These are phyloP conservation scores for Jacaranda mimosifolia DNA, from an alignment of 257 asterid genomes.

Conservation along the genomic window DNA sequence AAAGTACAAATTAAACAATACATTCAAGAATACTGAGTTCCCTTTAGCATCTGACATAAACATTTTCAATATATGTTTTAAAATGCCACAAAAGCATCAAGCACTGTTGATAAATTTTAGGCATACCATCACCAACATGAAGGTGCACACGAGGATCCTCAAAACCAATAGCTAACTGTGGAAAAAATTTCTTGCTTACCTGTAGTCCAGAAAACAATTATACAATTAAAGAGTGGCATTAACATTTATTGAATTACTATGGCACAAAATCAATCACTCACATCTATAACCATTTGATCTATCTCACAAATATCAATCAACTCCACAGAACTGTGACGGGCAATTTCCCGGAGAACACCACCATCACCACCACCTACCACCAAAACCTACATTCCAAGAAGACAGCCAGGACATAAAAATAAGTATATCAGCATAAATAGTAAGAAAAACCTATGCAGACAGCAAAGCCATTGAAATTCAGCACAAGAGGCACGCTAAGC, in stretches of 20 bases:
- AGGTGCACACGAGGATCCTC: conserved; percentile 95
- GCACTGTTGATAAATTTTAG: background rate
- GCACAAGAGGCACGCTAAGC: conserved; percentile 3
- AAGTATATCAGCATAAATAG: conserved; percentile 6
- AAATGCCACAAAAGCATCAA: conserved; percentile 23
- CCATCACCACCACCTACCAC: conserved; percentile 99
- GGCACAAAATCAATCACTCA: conserved; percentile 48
- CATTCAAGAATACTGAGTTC: background rate
- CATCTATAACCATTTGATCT: conserved; percentile 97
- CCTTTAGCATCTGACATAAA: conserved; percentile 11
- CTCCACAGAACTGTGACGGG: conserved; percentile 93
- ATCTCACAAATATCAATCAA: conserved; percentile 94
- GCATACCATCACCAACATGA: conserved; percentile 95
- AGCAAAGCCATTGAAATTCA: conserved; percentile 14
- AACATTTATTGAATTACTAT: background rate
- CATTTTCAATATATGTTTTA: conserved; percentile 1
- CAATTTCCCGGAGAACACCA: conserved; percentile 94
- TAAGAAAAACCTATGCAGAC: conserved; percentile 4
- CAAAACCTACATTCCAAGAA: conserved; percentile 71
- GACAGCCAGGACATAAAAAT: background rate
- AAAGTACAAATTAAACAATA: background rate
- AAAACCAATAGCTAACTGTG: conserved; percentile 91
- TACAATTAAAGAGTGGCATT: conserved; percentile 12
- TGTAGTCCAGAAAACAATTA: conserved; percentile 40
- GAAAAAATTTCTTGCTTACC: conserved; percentile 95